Evolutionary conservation across 805 yeast genomes (phyloP).

Genomic region (Wickerhamiella bombiphila): DNA sequence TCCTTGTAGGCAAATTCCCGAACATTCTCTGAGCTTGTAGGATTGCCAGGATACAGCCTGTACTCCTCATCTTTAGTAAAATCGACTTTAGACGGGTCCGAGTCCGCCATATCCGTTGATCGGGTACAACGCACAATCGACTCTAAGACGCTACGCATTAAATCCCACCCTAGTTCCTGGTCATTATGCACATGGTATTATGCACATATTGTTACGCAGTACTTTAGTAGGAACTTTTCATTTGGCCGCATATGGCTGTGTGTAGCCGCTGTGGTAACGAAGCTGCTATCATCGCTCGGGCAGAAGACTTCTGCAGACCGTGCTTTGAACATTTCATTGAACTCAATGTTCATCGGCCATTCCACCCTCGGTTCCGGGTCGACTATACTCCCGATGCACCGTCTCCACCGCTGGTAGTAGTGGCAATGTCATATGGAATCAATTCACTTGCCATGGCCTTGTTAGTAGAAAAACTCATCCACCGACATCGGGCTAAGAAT

Average conservation of each 20-base stretch:
- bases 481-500: constrained; percentile 47
- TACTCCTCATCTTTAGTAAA: constrained; percentile 46
- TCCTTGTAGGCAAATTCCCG: constrained; percentile 57
- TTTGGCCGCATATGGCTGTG: no score
- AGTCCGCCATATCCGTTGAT: no score
- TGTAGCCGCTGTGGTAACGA: neutral
- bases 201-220: no score
- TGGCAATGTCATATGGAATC: constrained; percentile 52
- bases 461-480: constrained; percentile 42
- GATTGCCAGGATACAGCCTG: constrained; percentile 78
- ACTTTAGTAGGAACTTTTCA: no score
- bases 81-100: constrained; percentile 32
- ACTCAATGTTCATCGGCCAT: constrained; percentile 66
- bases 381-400: constrained; percentile 34
- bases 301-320: constrained; percentile 44
- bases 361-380: constrained; percentile 60
- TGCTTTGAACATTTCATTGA: constrained; percentile 65
- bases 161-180: no score
- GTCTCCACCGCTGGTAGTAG: constrained; percentile 24
- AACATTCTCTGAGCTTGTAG: constrained; percentile 55
- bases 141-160: no score
- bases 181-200: no score
- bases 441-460: constrained; percentile 59
- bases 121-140: no score
- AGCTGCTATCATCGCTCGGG: no score